Conservation (phyloP, 2,329 filamentous ascomycete species). For the Rasamsonia emersonii region DNA sequence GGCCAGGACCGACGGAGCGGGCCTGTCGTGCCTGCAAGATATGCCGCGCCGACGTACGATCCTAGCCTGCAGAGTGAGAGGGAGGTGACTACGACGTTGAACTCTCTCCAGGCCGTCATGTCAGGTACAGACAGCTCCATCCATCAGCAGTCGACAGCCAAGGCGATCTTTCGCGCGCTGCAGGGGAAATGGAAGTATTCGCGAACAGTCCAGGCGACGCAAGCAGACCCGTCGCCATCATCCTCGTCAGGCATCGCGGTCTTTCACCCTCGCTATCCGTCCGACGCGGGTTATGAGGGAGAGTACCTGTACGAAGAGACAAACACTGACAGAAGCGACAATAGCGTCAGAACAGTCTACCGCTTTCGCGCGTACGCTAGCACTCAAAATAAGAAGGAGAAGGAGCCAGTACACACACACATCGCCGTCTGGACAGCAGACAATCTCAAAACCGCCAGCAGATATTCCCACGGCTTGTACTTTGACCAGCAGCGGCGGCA, state of each 20-base stretch:
- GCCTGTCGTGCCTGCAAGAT: background rate
- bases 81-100: background rate
- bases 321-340: background rate
- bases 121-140: background rate
- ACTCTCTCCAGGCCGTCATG: background rate
- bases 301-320: conserved; percentile 26
- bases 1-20: background rate
- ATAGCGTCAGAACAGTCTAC: conserved; percentile 6
- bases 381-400: too few relatives aligned
- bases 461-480: conserved; percentile 8
- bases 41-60: conserved; percentile 21
- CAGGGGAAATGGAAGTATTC: background rate
- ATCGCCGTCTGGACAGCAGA: conserved; percentile 12
- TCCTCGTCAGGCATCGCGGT: conserved; percentile 54
- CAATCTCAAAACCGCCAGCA: conserved; percentile 1
- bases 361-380: too few relatives aligned
- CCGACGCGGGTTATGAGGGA: conserved; percentile 28
- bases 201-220: conserved; percentile 18
- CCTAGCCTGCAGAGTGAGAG: conserved; percentile 17
- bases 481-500: too few relatives aligned
- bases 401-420: conserved; percentile 1
- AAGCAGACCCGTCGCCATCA: conserved; percentile 51
- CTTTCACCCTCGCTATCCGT: conserved; percentile 56
- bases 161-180: conserved; percentile 1
- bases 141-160: background rate